Evolutionary conservation across 345 rosid species (phyloP).

Genomic region (Pelargonium nanum): DNA sequence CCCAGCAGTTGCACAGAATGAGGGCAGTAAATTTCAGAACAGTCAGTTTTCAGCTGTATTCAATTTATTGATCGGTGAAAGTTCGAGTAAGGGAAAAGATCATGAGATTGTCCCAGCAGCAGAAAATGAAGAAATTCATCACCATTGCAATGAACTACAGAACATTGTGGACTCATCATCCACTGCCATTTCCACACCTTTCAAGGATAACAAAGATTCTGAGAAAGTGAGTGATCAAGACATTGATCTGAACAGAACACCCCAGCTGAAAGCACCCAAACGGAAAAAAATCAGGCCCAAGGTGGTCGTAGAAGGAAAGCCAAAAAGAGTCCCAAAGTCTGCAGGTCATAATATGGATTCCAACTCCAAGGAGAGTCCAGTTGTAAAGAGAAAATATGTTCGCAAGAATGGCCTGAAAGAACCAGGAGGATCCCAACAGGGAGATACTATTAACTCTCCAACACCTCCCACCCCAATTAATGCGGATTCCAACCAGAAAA

Average conservation of each 20-base stretch:
- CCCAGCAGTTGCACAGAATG: constrained; percentile 27
- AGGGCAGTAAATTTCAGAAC: constrained; percentile 16
- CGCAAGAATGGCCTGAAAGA: constrained; percentile 31
- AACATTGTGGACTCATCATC: constrained; percentile 35
- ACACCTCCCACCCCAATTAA: background rate
- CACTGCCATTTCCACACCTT: constrained; percentile 20
- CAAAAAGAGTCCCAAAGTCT: constrained; percentile 35
- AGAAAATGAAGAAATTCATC: constrained; percentile 18
- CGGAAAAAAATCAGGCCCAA: constrained; percentile 80
- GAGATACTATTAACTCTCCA: constrained; percentile 3
- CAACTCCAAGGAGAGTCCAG: constrained; percentile 11
- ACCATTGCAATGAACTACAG: constrained; percentile 22
- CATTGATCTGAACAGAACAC: constrained; percentile 63
- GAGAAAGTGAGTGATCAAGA: constrained; percentile 19
- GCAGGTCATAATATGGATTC: constrained; percentile 17
- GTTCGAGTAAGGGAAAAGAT: constrained; percentile 19
- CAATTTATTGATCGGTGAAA: constrained; percentile 8
- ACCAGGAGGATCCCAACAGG: constrained; percentile 25
- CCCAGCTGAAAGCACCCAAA: constrained; percentile 52
- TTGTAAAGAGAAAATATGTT: constrained; percentile 36
- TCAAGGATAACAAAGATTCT: constrained; percentile 23
- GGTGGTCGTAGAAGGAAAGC: constrained; percentile 54
- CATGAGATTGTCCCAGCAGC: constrained; percentile 14
- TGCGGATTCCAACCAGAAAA: constrained; percentile 20
- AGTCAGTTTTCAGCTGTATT: constrained; percentile 6